Conservation (phyloP, 352 stramenopile genomes). For the Globisporangium echinulatum region DNA sequence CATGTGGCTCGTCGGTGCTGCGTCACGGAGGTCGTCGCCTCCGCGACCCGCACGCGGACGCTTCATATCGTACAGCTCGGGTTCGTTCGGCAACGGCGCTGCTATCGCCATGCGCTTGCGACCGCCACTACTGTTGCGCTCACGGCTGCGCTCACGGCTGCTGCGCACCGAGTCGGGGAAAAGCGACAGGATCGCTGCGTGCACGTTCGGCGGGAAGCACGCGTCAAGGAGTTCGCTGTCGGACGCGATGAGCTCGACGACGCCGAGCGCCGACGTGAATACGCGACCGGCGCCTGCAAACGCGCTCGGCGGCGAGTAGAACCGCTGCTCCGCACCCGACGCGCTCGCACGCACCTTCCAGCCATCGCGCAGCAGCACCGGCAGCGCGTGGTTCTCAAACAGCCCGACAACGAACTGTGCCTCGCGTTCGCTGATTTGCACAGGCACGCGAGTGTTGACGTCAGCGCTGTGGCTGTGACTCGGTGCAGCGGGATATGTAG, state of each 20-base stretch:
- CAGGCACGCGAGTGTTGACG: not conserved
- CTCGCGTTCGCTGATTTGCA: constrained; percentile 69
- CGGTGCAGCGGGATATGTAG: not conserved
- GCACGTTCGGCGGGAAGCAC: constrained; percentile 72
- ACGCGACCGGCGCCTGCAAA: constrained; percentile 24
- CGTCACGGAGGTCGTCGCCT: constrained; percentile 5
- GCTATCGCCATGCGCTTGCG: constrained; percentile 16
- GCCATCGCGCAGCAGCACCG: constrained; percentile 49
- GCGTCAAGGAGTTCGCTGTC: constrained; percentile 46
- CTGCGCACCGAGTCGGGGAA: constrained; percentile 23
- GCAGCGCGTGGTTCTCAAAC: constrained; percentile 77
- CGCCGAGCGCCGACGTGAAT: constrained; percentile 55
- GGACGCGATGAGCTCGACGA: constrained; percentile 71
- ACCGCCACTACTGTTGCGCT: constrained; percentile 3
- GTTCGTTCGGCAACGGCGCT: not conserved
- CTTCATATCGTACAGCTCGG: constrained; percentile 26
- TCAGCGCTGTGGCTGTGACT: not conserved
- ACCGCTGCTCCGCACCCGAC: constrained; percentile 29
- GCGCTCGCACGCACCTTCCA: constrained; percentile 48
- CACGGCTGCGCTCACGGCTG: not conserved
- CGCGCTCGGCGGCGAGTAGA: constrained; percentile 28
- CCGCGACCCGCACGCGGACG: constrained; percentile 12
- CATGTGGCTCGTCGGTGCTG: constrained; percentile 3
- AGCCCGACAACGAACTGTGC: constrained; percentile 67
- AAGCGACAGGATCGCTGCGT: constrained; percentile 63